phyloP scores from a whole-genome alignment of 306 rosid genomes.

The Cotoneaster glaucophyllus region DNA sequence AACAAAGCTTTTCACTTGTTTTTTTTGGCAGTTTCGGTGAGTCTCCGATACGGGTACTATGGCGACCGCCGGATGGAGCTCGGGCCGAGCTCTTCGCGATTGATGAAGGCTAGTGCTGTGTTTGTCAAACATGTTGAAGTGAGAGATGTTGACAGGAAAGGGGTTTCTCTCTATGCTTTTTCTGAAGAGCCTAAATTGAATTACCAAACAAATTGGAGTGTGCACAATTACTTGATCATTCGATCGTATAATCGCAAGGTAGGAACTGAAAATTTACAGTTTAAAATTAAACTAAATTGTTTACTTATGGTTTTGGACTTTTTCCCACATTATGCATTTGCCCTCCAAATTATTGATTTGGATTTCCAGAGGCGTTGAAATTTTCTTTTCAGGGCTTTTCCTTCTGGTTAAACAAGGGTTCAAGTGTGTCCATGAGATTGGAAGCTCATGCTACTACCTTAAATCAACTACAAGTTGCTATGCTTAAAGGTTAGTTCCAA shows the following conservation, averaged over 20 bases:
- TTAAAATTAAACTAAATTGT: not conserved
- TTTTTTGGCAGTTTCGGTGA: constrained; percentile 47
- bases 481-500: constrained; percentile 34
- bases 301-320: not conserved
- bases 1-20: constrained; percentile 1
- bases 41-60: constrained; percentile 48
- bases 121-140: constrained; percentile 49
- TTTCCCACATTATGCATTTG: not conserved
- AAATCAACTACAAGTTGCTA: constrained; percentile 35
- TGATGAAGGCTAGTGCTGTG: constrained; percentile 42
- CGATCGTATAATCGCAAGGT: constrained; percentile 50
- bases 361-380: constrained; percentile 2
- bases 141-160: constrained; percentile 19
- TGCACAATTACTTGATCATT: constrained; percentile 32
- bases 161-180: constrained; percentile 36
- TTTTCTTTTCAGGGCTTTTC: constrained; percentile 44
- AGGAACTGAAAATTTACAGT: not conserved
- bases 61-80: constrained; percentile 50
- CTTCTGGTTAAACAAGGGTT: constrained; percentile 70
- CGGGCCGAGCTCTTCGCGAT: constrained; percentile 67
- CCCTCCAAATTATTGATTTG: not conserved
- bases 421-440: constrained; percentile 46
- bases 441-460: constrained; percentile 42
- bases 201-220: constrained; percentile 42
- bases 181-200: constrained; percentile 47